Evolutionary conservation across 805 yeast genomes (phyloP).

Genomic region (Kuraishia hungarica): DNA sequence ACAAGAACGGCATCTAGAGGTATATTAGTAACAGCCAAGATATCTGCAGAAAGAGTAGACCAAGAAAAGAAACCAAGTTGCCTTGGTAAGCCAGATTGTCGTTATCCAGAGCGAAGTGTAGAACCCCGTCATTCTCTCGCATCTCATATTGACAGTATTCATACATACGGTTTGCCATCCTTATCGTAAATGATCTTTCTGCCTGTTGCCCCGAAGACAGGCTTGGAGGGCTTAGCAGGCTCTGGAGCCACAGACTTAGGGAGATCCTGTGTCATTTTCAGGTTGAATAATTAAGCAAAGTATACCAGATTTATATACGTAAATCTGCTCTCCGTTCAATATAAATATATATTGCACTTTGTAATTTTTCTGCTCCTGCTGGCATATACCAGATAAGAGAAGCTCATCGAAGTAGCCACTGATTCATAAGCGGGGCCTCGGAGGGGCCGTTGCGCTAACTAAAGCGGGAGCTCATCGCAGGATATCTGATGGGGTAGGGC

Average conservation of each 20-base stretch:
- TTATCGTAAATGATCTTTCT: conserved; percentile 69
- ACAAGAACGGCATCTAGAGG: conserved; percentile 67
- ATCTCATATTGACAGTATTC: conserved; percentile 12
- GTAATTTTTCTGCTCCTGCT: not conserved
- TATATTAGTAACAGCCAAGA: too few species aligned
- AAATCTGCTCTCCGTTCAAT: not conserved
- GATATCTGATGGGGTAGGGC: too few species aligned
- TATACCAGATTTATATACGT: not conserved
- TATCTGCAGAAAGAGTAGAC: conserved; percentile 1
- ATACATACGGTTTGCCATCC: conserved; percentile 87
- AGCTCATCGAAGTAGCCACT: not conserved
- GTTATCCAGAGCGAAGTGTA: too few species aligned
- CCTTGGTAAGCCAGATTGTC: too few species aligned
- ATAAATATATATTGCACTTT: not conserved
- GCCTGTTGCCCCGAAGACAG: conserved; percentile 51
- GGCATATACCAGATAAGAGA: not conserved
- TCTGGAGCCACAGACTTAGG: not conserved
- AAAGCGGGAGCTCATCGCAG: too few species aligned
- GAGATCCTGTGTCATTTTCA: not conserved
- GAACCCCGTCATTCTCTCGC: too few species aligned
- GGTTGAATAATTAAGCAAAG: too few species aligned
- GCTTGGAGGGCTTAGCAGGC: conserved; percentile 14
- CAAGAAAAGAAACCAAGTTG: too few species aligned
- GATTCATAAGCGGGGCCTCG: not conserved
- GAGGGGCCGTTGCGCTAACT: not conserved